Percentiles rank a stretch among this genome's conserved stretches.
Conservation (phyloP, 2,329 filamentous ascomycete species). For the Penicillium sp. region DNA sequence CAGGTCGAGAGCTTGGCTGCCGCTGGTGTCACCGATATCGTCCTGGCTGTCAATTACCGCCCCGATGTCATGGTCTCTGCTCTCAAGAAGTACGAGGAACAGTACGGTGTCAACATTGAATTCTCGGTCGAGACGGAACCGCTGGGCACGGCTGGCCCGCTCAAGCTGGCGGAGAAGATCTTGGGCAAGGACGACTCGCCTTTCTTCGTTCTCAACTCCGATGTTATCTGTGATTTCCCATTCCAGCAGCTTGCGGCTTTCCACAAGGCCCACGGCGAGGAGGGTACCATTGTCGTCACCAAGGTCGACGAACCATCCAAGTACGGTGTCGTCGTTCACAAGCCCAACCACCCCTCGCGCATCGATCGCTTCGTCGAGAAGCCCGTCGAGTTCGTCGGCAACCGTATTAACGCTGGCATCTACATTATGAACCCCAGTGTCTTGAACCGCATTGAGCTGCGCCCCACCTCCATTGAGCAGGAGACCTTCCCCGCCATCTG, state of each 20-base stretch:
- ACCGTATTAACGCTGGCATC: constrained; percentile 97
- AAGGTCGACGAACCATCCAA: constrained; percentile 99
- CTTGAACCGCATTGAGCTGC: constrained; percentile 86
- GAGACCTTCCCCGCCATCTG: constrained; percentile 97
- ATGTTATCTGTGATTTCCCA: constrained; percentile 97
- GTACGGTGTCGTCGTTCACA: constrained; percentile 98
- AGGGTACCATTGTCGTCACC: constrained; percentile 96
- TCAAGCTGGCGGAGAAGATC: constrained; percentile 92
- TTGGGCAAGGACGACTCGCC: constrained; percentile 89
- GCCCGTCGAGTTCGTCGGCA: constrained; percentile 96
- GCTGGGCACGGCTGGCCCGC: constrained; percentile 87
- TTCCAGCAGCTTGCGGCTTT: constrained; percentile 87
- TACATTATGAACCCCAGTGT: constrained; percentile 96
- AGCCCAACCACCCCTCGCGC: constrained; percentile 81
- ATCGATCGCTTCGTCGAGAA: constrained; percentile 99
- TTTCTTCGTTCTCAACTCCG: constrained; percentile 98
- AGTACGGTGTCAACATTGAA: constrained; percentile 91
- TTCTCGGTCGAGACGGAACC: constrained; percentile 97
- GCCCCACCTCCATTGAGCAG: constrained; percentile 96
- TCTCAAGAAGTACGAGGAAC: constrained; percentile 88
- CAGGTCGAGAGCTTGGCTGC: constrained; percentile 93
- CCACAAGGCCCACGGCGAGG: constrained; percentile 88
- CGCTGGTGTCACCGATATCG: constrained; percentile 94
- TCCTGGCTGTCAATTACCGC: constrained; percentile 97
- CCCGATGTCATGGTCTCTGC: constrained; percentile 97